These are phyloP conservation scores for Yamadazyma taylorii DNA, from an alignment of 1,139 yeast genomes.

Conservation along the genomic window DNA sequence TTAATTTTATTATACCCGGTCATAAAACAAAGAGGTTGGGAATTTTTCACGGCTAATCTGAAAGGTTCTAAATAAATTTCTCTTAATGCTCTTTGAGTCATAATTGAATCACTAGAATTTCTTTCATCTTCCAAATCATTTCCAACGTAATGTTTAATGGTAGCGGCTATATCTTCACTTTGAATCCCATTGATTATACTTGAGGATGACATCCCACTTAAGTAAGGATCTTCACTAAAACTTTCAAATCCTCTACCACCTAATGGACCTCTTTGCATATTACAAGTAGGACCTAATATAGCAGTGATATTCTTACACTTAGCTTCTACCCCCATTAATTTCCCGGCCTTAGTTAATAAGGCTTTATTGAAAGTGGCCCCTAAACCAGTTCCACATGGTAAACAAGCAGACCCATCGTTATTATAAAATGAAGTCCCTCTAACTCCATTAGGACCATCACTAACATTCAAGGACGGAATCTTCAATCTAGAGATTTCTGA, in stretches of 20 bases:
- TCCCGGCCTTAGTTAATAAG: conserved; percentile 29
- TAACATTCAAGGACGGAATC: too few relatives aligned
- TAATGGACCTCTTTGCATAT: conserved; percentile 33
- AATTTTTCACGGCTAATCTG: conserved; percentile 52
- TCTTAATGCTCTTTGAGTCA: conserved; percentile 58
- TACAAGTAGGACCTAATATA: conserved; percentile 37
- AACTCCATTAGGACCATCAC: conserved; percentile 39
- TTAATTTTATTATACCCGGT: conserved; percentile 59
- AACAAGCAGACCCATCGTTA: conserved; percentile 32
- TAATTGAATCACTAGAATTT: conserved; percentile 44
- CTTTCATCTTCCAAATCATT: conserved; percentile 63
- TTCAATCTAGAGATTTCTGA: too few relatives aligned
- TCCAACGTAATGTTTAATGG: conserved; percentile 60
- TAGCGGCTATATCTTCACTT: conserved; percentile 45
- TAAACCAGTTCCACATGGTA: conserved; percentile 38
- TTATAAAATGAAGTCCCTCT: conserved; percentile 34
- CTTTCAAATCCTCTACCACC: conserved; percentile 40
- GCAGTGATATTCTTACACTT: conserved; percentile 32
- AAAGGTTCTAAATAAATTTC: conserved; percentile 64
- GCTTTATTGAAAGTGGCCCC: conserved; percentile 42
- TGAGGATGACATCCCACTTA: conserved; percentile 31
- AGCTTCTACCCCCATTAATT: conserved; percentile 35
- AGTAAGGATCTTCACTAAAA: conserved; percentile 34
- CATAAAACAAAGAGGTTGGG: conserved; percentile 46
- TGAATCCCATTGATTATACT: conserved; percentile 33